Evolutionary conservation across 257 asterid genomes (phyloP).

Genomic region (Verbascum thapsus): DNA sequence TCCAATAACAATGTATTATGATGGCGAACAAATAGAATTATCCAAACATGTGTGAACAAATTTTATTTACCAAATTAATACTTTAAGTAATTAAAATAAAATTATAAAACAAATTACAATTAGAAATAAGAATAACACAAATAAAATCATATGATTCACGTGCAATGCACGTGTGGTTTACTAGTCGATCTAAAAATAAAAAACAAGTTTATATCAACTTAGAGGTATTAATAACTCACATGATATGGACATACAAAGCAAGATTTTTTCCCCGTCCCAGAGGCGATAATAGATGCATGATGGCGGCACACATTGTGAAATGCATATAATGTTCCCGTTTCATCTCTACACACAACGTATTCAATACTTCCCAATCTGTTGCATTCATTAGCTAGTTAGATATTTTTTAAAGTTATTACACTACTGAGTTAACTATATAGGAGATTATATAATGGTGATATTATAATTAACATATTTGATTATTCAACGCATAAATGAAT

Average conservation of each 20-base stretch:
- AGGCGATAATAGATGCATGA: constrained; percentile 80
- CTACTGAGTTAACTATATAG: background rate
- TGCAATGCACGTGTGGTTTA: no score
- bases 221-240: constrained; percentile 52
- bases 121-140: no score
- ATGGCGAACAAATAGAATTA: no score
- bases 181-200: no score
- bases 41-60: no score
- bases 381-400: constrained; percentile 33
- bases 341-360: constrained; percentile 79
- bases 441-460: background rate
- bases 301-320: constrained; percentile 95
- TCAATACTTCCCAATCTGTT: constrained; percentile 81
- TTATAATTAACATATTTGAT: background rate
- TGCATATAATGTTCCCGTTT: constrained; percentile 55
- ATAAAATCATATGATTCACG: no score
- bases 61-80: no score
- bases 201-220: no score
- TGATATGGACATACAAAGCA: constrained; percentile 94
- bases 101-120: no score
- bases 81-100: no score
- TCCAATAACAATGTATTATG: no score
- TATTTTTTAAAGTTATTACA: background rate
- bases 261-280: constrained; percentile 66
- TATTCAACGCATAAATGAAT: background rate